phyloP scores from a whole-genome alignment of 148 eudicot genomes.

The Persicaria tinctoria region DNA sequence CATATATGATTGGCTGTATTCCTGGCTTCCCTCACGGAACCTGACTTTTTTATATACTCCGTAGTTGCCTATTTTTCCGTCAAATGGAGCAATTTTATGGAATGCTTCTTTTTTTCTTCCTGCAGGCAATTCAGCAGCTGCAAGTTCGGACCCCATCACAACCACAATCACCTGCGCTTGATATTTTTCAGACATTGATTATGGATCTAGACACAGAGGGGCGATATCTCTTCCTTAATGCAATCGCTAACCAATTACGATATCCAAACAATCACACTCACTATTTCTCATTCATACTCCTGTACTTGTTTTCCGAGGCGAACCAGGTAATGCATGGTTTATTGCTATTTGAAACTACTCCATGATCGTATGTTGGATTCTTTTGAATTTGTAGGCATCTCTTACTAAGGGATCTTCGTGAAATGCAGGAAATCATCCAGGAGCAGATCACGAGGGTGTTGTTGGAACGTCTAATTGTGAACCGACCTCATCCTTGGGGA shows the following conservation, averaged over 20 bases:
- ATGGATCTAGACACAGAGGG: slow-evolving; percentile 85
- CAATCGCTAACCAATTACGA: slow-evolving; percentile 87
- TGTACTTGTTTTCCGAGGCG: slow-evolving; percentile 60
- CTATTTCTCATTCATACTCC: slow-evolving; percentile 80
- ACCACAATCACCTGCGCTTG: slow-evolving; percentile 56
- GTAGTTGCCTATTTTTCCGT: not conserved
- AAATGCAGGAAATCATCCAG: slow-evolving; percentile 68
- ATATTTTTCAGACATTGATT: slow-evolving; percentile 66
- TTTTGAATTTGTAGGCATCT: not conserved
- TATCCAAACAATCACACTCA: slow-evolving; percentile 94
- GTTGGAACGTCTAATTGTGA: slow-evolving; percentile 78
- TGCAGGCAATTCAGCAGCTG: slow-evolving; percentile 83
- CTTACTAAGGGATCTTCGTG: not conserved
- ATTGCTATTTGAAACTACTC: not conserved
- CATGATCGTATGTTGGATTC: not conserved
- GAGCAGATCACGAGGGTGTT: slow-evolving; percentile 95
- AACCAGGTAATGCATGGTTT: slow-evolving; percentile 45
- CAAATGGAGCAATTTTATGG: not conserved
- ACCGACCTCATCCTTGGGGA: slow-evolving; percentile 98
- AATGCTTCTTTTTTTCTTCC: not conserved
- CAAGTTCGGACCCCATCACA: slow-evolving; percentile 59
- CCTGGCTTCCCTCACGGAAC: not conserved
- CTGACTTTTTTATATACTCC: not conserved
- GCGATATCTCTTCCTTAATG: slow-evolving; percentile 81
- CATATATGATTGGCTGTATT: not conserved